These are phyloP conservation scores for Entelexis sorbosivorans DNA, from an alignment of 1,139 yeast species.

Conservation along the genomic window DNA sequence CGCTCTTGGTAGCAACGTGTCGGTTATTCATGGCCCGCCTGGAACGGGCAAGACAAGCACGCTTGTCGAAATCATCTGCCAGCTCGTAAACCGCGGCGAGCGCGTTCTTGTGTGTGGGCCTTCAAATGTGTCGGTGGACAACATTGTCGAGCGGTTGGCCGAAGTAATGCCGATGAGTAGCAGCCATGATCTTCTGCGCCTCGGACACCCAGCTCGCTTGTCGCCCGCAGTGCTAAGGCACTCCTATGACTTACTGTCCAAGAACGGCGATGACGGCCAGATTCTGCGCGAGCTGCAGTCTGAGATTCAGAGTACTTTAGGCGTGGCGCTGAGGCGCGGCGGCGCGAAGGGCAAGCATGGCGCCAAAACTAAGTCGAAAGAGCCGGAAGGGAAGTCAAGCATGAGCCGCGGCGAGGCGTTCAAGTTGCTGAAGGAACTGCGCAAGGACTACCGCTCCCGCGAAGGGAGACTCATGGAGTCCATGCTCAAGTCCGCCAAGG, in stretches of 20 bases:
- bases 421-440: slow-evolving; percentile 53
- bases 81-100: slow-evolving; percentile 50
- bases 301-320: slow-evolving; percentile 56
- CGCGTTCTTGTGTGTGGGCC: slow-evolving; percentile 88
- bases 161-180: slow-evolving; percentile 35
- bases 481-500: slow-evolving; percentile 49
- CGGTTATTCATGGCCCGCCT: slow-evolving; percentile 67
- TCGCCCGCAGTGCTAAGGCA: slow-evolving; percentile 53
- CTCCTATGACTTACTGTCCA: slow-evolving; percentile 65
- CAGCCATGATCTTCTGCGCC: slow-evolving; percentile 51
- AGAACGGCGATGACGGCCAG: slow-evolving; percentile 49
- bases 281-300: slow-evolving; percentile 55
- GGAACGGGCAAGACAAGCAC: slow-evolving; percentile 83
- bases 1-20: slow-evolving; percentile 34
- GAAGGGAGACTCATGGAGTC: slow-evolving; percentile 57
- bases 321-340: slow-evolving; percentile 40
- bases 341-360: slow-evolving; percentile 24
- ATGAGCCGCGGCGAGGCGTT: slow-evolving; percentile 36
- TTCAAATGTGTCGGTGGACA: slow-evolving; percentile 90
- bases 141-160: slow-evolving; percentile 48
- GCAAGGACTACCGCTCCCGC: slow-evolving; percentile 56
- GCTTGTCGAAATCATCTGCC: slow-evolving; percentile 70
- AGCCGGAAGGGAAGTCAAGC: neutral
- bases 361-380: neutral
- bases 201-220: slow-evolving; percentile 90